Evolutionary conservation across 2,329 filamentous ascomycete species (phyloP), one percentile per base, ranked within the genome.

Genomic region (Cladosporium sp.): DNA sequence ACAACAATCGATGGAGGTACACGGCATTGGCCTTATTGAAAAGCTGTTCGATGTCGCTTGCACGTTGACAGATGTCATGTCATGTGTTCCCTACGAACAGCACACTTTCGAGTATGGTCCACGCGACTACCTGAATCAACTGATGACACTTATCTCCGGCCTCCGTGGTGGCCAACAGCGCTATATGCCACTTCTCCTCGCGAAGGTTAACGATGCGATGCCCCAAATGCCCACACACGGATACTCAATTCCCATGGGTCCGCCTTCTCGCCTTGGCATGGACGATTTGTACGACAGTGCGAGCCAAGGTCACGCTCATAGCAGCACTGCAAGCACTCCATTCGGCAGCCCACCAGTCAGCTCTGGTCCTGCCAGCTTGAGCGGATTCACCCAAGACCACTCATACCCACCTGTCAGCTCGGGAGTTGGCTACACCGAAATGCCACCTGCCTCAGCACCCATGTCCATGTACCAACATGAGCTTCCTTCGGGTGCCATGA

Each of bases 41-140:
- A 93, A 93, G 69, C 75, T 96, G 12, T 83, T 94, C 65, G 88
- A 92, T 63, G 83, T 92, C 35, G 85, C 89, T 12, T 88, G 83
- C 70, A 85, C 86, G 15, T 78, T 94, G 60, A 87, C 82, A 7
- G 88, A 93, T 62, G 85, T 90, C 20, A 83, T 96, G 56, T 80
- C 86, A 8, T 82, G 78, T 65, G 79, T 83, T 4, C 79, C 80
- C 1, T 78, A 86, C 51, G 83, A 77, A 49, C 75, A 75, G 58
- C 68, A 76, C 57, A 71, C 73, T n/a, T 91, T 90, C 68, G 78
- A 81, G 20, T 71, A 83, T 36, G 85, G 86, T 0, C 89, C 90
- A 3, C 85, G 85, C 35, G 88, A 93, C 66, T 86, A 90, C 67
- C 82, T 95, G 4, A 84, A 84, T 60, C 82, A 88, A 58, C 78